A percentile compares a stretch with the other conserved stretches of the same genome.
Conservation (phyloP, 2,329 filamentous ascomycete species). For the Sclerotinia minor region DNA sequence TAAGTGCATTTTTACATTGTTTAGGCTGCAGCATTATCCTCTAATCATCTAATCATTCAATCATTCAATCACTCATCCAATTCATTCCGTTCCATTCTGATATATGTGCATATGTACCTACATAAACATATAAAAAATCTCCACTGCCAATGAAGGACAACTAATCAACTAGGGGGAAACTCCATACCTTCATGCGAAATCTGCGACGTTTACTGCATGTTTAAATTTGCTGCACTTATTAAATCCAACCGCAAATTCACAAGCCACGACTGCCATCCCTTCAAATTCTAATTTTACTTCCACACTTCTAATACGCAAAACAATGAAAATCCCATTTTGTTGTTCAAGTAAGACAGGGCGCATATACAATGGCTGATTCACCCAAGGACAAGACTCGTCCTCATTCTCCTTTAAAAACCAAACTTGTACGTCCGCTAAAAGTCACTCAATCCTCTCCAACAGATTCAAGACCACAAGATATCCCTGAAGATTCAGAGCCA, state of each 20-base stretch:
- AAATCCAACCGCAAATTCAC: slow-evolving; percentile 21
- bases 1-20: neutral
- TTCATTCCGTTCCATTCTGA: neutral
- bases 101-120: too few species aligned
- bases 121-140: neutral
- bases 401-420: slow-evolving; percentile 44
- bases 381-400: slow-evolving; percentile 40
- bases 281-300: slow-evolving; percentile 14
- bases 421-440: slow-evolving; percentile 56
- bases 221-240: slow-evolving; percentile 17
- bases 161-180: slow-evolving; percentile 18
- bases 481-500: slow-evolving; percentile 43
- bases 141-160: slow-evolving; percentile 19
- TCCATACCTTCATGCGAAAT: slow-evolving; percentile 21
- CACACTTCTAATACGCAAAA: slow-evolving; percentile 15
- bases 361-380: slow-evolving; percentile 42
- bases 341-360: slow-evolving; percentile 32
- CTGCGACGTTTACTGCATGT: slow-evolving; percentile 21
- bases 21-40: neutral
- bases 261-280: slow-evolving; percentile 18
- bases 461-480: slow-evolving; percentile 42
- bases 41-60: neutral
- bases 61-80: neutral
- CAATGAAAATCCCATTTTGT: slow-evolving; percentile 24
- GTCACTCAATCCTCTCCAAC: slow-evolving; percentile 47